Evolutionary conservation across 2,329 filamentous ascomycete genomes (phyloP), one percentile per base, ranked within the genome.

Genomic region (Cryphonectria radicalis): DNA sequence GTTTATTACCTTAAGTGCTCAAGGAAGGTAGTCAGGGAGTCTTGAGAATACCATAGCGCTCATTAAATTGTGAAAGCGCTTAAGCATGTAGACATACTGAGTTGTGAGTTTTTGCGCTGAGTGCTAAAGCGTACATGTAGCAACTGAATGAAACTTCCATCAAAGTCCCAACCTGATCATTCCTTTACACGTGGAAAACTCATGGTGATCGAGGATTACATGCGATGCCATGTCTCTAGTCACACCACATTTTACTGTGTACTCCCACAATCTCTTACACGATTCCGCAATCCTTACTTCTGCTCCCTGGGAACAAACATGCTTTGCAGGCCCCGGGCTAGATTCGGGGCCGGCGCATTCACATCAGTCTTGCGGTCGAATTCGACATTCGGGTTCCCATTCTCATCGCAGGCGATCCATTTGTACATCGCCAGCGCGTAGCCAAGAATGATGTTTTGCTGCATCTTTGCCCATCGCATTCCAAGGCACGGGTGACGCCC

Each of bases 381-480:
- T 14, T 59, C 55, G 28, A 32, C 14, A 17, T 17, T 35, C 19
- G 14, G 55, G 28, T 59, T 59, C 55, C 70, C 66, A 35, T 64
- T 40, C n/a, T 35, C 71, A 50, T 74, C 71, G 14, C 72, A 74
- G 22, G 60, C 59, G 3, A 6, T 63, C 72, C 72, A 74, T 64
- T 67, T 67, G 28, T 73, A 73, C 62, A 67, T 63, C 22, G 68
- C 72, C 17, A 74, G 37, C 19, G 72, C 72, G 25, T 73, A 69
- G 13, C 53, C 73, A 19, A 74, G 53, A 22, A 67, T 67, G 22
- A 74, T 73, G 66, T 63, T 74, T 32, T 73, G 67, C 40, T 75
- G 74, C 32, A 75, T 37, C 71, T 75, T 75, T 11, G 69, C 74
- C 69, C 71, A 74, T 22, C 74, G 73, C 50, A 63, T 70, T n/a